Evolutionary conservation across 345 rosid species (phyloP).

Genomic region (Triadica sebifera): DNA sequence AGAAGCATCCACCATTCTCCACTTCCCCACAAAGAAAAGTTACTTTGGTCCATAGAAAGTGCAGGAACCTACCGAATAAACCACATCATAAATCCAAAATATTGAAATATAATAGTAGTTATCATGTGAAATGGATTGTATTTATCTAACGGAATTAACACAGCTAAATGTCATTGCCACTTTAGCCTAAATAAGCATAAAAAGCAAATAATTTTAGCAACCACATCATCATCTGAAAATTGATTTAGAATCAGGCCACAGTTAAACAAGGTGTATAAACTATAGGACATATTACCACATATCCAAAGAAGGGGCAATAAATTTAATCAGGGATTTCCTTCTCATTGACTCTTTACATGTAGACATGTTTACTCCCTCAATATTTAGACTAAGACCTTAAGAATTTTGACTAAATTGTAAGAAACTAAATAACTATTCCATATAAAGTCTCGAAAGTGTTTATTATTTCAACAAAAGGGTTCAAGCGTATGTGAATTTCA

Average conservation of each 20-base stretch:
- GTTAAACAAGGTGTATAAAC: not conserved
- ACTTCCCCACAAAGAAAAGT: constrained; percentile 87
- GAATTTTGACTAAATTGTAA: not conserved
- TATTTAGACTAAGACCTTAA: not conserved
- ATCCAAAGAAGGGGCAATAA: not conserved
- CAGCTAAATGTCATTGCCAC: not conserved
- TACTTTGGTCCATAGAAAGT: constrained; percentile 42
- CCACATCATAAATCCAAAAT: not conserved
- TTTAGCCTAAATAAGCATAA: not conserved
- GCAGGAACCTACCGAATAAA: constrained; percentile 56
- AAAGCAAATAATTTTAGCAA: not conserved
- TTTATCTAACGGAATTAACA: not conserved
- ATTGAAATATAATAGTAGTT: not conserved
- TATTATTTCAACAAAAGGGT: not conserved
- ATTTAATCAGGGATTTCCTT: not conserved
- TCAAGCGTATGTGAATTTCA: not conserved
- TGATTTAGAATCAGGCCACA: not conserved
- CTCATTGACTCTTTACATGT: too few relatives aligned
- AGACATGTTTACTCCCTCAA: not conserved
- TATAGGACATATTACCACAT: not conserved
- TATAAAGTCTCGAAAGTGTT: too few relatives aligned
- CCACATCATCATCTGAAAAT: not conserved
- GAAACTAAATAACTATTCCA: not conserved
- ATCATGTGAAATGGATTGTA: not conserved
- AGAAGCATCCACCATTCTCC: constrained; percentile 99